Evolutionary conservation across 257 asterid genomes (phyloP), one percentile per base, ranked within the genome.

Genomic region (Rhazya stricta): DNA sequence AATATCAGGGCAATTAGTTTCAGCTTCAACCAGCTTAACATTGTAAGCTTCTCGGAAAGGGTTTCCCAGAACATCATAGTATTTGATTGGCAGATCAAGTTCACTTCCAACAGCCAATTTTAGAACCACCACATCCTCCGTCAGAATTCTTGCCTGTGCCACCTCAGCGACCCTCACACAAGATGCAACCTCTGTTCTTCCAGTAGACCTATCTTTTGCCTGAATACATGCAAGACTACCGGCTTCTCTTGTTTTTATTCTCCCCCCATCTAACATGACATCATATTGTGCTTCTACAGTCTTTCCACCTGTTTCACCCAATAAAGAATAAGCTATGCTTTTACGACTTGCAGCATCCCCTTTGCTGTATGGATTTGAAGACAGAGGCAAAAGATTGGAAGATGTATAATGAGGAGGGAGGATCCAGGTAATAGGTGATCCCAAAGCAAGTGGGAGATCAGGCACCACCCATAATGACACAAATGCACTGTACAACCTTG

Each of bases 141-240:
- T 77, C 67, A 69, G 56, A 56, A 89, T 83, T 81, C 94, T 88
- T 83, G 91, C 81, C 72, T 91, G 98, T 69, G 91, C 86, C 84
- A 89, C 91, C 83, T 90, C 96, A 43, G 94, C 88, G 81, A 90
- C 96, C 85, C 80, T 90, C 72, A 94, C 89, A 78, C 98, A 94
- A 57, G 92, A 84, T 36, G 94, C 98, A 75, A 94, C 85, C 85
- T 94, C 98, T 68, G 84, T 80, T 81, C 97, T 90, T 79, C 91
- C 94, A 61, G 88, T 90, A 43, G 85, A 85, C 86, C 79, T 82
- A 80, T 91, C 96, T 83, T 83, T 90, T 63, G 96, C 97, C 81
- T 84, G 89, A 76, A 94, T 88, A 83, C 98, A 94, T 1, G 93
- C 92, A 76, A 90, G 88, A 82, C 78, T 84, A 46, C 83, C 92